These are phyloP conservation scores for Firmiana major DNA, from an alignment of 345 rosid genomes.

Conservation along the genomic window DNA sequence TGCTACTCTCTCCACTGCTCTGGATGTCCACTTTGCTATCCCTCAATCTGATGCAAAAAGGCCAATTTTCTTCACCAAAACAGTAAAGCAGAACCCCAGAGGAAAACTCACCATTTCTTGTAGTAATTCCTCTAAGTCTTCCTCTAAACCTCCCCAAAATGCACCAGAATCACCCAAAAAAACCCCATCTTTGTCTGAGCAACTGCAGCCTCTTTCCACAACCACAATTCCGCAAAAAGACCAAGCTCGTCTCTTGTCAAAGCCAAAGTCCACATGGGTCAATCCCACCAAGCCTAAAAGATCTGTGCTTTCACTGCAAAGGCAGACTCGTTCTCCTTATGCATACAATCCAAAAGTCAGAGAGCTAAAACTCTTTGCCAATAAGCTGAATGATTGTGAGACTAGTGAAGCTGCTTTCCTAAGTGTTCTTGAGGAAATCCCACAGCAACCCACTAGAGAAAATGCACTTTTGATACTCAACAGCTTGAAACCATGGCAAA, in stretches of 20 bases:
- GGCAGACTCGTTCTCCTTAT: constrained; percentile 62
- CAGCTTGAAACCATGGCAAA: constrained; percentile 66
- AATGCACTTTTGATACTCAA: constrained; percentile 67
- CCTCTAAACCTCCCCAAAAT: constrained; percentile 32
- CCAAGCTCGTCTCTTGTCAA: constrained; percentile 46
- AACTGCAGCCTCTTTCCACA: constrained; percentile 67
- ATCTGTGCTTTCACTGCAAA: constrained; percentile 73
- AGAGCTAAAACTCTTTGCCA: constrained; percentile 58
- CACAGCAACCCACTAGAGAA: constrained; percentile 57
- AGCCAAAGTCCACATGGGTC: constrained; percentile 79
- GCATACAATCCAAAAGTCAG: constrained; percentile 54
- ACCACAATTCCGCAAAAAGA: constrained; percentile 39
- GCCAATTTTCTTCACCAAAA: constrained; percentile 31
- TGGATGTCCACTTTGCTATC: constrained; percentile 42
- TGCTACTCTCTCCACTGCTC: constrained; percentile 47
- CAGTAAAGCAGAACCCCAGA: constrained; percentile 28
- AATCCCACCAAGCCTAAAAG: constrained; percentile 77
- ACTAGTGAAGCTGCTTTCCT: constrained; percentile 40
- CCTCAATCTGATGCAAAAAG: constrained; percentile 38
- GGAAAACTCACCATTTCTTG: constrained; percentile 43
- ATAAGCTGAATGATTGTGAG: constrained; percentile 60
- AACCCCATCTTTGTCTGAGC: constrained; percentile 69
- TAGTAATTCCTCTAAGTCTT: constrained; percentile 30
- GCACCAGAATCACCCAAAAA: constrained; percentile 32
- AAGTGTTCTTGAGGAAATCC: constrained; percentile 47